A percentile compares a stretch with the other conserved stretches of the same genome.
Evolutionary conservation across 805 yeast genomes (phyloP).

Genomic region (Zygosaccharomyces gambellarensis): DNA sequence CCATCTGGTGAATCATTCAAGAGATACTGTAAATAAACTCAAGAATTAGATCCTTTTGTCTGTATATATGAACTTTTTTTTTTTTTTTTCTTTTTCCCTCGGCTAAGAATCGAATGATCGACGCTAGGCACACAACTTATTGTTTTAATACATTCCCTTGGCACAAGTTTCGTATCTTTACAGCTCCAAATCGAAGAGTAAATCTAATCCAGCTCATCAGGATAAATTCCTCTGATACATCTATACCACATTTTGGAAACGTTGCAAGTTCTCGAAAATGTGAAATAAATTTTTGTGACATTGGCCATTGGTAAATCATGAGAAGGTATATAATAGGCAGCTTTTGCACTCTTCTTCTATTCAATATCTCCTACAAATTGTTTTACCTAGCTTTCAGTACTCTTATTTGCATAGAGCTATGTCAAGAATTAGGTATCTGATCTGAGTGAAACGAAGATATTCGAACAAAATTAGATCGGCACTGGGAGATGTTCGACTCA

Average conservation of each 20-base stretch:
- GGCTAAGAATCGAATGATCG: neutral
- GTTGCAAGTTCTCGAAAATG: neutral
- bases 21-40: slow-evolving; percentile 2
- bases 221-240: neutral
- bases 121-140: neutral
- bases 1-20: slow-evolving; percentile 16
- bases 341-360: neutral
- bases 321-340: neutral
- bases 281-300: neutral
- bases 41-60: neutral
- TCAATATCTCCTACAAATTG: neutral
- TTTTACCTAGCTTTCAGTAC: neutral
- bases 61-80: neutral
- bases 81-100: neutral
- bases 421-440: too few relatives aligned
- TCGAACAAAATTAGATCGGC: too few relatives aligned
- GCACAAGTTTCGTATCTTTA: neutral
- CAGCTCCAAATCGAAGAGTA: neutral
- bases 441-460: too few relatives aligned
- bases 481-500: too few relatives aligned
- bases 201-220: neutral
- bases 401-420: neutral
- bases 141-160: neutral
- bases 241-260: neutral
- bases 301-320: neutral